Percentiles rank a stretch among this genome's conserved stretches.
Evolutionary conservation across 1,284 basidiomycete species (phyloP).

Genomic region (Moesziomyces sp.): DNA sequence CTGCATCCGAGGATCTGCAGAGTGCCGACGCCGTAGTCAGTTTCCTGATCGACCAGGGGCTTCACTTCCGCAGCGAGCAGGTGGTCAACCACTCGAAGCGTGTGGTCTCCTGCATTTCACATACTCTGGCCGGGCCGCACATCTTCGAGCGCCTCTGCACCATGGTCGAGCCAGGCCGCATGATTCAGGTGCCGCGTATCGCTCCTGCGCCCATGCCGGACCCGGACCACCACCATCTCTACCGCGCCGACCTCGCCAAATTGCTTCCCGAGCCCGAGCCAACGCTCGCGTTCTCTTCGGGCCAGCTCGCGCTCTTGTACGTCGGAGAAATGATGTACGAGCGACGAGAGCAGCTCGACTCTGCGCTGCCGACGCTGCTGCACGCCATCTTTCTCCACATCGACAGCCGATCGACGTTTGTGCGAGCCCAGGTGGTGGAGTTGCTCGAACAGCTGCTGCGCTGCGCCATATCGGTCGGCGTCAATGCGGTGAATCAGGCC

Average conservation of each 20-base stretch:
- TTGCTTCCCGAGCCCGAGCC: constrained; percentile 41
- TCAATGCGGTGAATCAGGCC: constrained; percentile 8
- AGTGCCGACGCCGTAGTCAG: constrained; percentile 84
- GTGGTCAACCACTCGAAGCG: constrained; percentile 84
- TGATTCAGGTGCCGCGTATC: constrained; percentile 77
- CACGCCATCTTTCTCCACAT: constrained; percentile 85
- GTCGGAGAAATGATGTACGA: constrained; percentile 84
- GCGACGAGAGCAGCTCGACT: constrained; percentile 78
- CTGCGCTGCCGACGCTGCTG: constrained; percentile 79
- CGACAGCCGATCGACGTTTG: constrained; percentile 78
- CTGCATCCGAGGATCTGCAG: constrained; percentile 67
- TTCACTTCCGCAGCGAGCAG: constrained; percentile 80
- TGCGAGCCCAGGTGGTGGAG: constrained; percentile 79
- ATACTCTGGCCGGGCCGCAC: constrained; percentile 78
- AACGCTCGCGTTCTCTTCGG: constrained; percentile 73
- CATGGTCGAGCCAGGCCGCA: constrained; percentile 83
- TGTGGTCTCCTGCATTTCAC: constrained; percentile 84
- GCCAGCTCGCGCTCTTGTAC: constrained; percentile 88
- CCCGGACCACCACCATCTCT: constrained; percentile 65
- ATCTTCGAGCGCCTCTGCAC: constrained; percentile 85
- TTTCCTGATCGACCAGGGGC: constrained; percentile 87
- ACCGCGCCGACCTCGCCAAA: constrained; percentile 45
- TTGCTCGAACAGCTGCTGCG: constrained; percentile 69
- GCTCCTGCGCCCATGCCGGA: constrained; percentile 69
- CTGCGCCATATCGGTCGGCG: constrained; percentile 37